Evolutionary conservation across 2,329 filamentous ascomycete species (phyloP).

Genomic region (Aspergillus sp.): DNA sequence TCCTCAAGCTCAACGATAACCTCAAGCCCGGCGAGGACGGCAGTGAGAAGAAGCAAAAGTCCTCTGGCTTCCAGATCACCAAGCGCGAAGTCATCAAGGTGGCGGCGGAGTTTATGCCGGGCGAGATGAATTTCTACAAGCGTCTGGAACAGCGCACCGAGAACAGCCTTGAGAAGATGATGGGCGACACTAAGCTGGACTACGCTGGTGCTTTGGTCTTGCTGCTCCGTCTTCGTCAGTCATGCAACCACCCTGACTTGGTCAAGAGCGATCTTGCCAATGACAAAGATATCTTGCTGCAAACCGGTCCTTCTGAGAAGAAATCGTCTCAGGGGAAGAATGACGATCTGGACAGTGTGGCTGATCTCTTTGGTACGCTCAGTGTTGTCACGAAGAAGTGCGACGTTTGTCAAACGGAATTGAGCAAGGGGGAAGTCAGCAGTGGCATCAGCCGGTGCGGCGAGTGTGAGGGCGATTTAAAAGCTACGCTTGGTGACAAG

Average conservation of each 20-base stretch:
- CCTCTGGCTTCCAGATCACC: slow-evolving; percentile 76
- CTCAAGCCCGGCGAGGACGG: slow-evolving; percentile 63
- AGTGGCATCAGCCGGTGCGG: slow-evolving; percentile 56
- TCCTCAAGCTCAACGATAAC: slow-evolving; percentile 81
- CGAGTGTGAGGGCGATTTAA: slow-evolving; percentile 69
- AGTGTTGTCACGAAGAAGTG: slow-evolving; percentile 72
- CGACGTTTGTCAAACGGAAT: slow-evolving; percentile 69
- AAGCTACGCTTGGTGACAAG: slow-evolving; percentile 43
- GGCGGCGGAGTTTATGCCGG: slow-evolving; percentile 67
- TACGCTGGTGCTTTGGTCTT: slow-evolving; percentile 92
- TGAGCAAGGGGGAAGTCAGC: slow-evolving; percentile 52
- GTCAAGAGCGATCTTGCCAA: slow-evolving; percentile 78
- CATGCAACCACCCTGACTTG: slow-evolving; percentile 88
- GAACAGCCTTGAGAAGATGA: slow-evolving; percentile 79
- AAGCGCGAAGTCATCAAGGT: slow-evolving; percentile 82
- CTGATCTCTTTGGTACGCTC: slow-evolving; percentile 78
- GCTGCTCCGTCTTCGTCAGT: slow-evolving; percentile 81
- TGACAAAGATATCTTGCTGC: slow-evolving; percentile 76
- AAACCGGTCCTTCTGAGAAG: slow-evolving; percentile 48
- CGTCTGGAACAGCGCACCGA: slow-evolving; percentile 78
- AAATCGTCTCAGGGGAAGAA: slow-evolving; percentile 46
- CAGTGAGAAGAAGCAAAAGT: slow-evolving; percentile 43
- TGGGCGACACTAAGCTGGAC: slow-evolving; percentile 69
- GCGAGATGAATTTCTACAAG: slow-evolving; percentile 80
- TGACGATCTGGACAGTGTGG: slow-evolving; percentile 71